Evolutionary conservation across 768 basidiomycete genomes (phyloP).

Genomic region (Rickenella mellea): DNA sequence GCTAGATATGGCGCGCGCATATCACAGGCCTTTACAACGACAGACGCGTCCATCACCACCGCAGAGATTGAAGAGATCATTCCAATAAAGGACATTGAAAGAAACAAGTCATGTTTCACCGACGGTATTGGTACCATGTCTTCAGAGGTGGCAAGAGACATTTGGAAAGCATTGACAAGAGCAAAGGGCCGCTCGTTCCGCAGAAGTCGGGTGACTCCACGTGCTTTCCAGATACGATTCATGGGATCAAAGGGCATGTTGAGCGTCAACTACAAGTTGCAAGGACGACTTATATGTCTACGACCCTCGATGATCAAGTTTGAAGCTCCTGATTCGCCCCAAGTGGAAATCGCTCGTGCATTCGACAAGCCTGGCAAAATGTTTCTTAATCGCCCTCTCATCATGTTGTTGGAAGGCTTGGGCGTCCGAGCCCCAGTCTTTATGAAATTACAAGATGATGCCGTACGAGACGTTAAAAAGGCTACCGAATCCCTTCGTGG

Average conservation of each 20-base stretch:
- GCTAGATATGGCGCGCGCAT: slow-evolving; percentile 65
- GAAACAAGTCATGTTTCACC: slow-evolving; percentile 42
- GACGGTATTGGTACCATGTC: slow-evolving; percentile 68
- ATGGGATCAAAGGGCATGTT: slow-evolving; percentile 59
- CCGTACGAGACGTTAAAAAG: slow-evolving; percentile 36
- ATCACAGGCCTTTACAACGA: slow-evolving; percentile 68
- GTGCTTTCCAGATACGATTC: slow-evolving; percentile 53
- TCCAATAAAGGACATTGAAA: slow-evolving; percentile 35
- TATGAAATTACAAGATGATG: slow-evolving; percentile 39
- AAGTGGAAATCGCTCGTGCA: slow-evolving; percentile 54
- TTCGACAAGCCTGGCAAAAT: slow-evolving; percentile 53
- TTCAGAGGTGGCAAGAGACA: slow-evolving; percentile 37
- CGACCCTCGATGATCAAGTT: slow-evolving; percentile 67
- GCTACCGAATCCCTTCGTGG: slow-evolving; percentile 32
- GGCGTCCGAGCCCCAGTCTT: slow-evolving; percentile 49
- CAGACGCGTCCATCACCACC: slow-evolving; percentile 43
- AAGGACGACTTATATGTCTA: slow-evolving; percentile 40
- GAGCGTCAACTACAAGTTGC: slow-evolving; percentile 45
- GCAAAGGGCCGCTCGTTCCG: slow-evolving; percentile 26
- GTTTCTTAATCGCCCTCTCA: slow-evolving; percentile 52
- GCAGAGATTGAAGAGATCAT: slow-evolving; percentile 28
- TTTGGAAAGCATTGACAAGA: slow-evolving; percentile 31
- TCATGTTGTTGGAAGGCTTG: slow-evolving; percentile 54
- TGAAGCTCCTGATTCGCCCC: slow-evolving; percentile 30
- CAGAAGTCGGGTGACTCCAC: slow-evolving; percentile 26